A percentile compares a stretch with the other conserved stretches of the same genome.
phyloP scores from a whole-genome alignment of 208 protist species.

The Trichomonas tenax region DNA sequence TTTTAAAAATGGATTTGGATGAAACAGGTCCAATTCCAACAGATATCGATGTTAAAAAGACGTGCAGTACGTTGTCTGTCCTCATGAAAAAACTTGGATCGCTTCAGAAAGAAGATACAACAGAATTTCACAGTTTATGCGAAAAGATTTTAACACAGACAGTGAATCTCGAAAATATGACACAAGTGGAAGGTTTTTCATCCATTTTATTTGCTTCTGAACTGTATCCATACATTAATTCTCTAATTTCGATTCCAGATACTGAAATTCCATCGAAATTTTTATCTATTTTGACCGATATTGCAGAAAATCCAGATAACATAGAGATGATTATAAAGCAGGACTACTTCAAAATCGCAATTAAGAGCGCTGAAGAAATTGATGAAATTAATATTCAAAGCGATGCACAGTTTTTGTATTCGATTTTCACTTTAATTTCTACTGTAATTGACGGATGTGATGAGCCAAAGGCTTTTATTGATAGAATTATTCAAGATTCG shows the following conservation, averaged over 20 bases:
- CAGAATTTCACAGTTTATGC: neutral
- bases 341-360: neutral
- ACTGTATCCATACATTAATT: neutral
- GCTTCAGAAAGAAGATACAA: neutral
- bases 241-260: neutral
- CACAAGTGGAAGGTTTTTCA: neutral
- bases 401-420: neutral
- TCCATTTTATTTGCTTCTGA: neutral
- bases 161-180: neutral
- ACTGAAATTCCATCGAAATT: conserved; percentile 2
- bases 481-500: neutral
- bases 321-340: neutral
- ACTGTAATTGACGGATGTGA: neutral
- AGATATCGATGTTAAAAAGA: neutral
- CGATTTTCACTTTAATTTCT: neutral
- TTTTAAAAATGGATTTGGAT: neutral
- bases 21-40: neutral
- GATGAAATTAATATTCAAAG: neutral
- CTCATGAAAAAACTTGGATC: neutral
- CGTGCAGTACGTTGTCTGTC: neutral
- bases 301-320: neutral
- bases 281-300: neutral
- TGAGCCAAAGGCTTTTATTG: neutral
- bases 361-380: neutral
- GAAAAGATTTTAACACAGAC: neutral